Base-by-base conservation (phyloP, 2,329 filamentous ascomycete species). In the Aurifilum marmelostoma region DNA sequence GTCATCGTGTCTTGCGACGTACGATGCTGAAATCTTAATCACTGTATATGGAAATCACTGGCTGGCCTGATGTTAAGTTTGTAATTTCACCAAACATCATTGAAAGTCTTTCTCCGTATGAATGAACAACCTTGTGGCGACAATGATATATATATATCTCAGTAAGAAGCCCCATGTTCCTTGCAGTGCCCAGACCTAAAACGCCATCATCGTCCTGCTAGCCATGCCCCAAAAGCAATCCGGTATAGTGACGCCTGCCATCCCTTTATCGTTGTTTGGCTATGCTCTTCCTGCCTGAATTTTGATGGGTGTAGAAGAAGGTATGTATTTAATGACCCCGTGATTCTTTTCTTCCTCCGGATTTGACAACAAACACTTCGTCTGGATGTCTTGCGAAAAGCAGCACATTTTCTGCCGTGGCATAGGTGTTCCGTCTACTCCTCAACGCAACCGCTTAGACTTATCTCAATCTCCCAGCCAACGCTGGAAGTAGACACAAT, bases 401-500 rank as follows among this genome's bases (percentile, higher is more conserved):
- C 29, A 54, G 34, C 27, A 14, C n/a, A 34, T 21, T 37, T 24
- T 21, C 8, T 52, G 47, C 47, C n/a, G 11, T 27, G 50, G 9
- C 50, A 2, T 27, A 21, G 9, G 1, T n/a, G 1, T 8, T 12
- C 12, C 18, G 50, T 18, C 9, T 27, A 27, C 7, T 24, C 5
- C 50, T 14, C 12, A 29, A 29, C 1, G 4, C 7, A 18, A 37
- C 29, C 41, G 18, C 16, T 8, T 11, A n/a, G 29, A 16, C 18
- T 14, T 5, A 63, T 34, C n/a, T 78, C 74, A 79, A 63, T 84
- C 81, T 0, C 82, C 86, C 60, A 97, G 80, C 96, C 96, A 99
- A 65, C 90, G 87, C 72, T 92, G 87, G 76, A 97, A 97, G 77
- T 99, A 99, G 66, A 93, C 91, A 79, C 96, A 99, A 64, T 91